Conservation (phyloP, 2,329 filamentous ascomycete species). For the Neocatenulostroma microsporum region DNA sequence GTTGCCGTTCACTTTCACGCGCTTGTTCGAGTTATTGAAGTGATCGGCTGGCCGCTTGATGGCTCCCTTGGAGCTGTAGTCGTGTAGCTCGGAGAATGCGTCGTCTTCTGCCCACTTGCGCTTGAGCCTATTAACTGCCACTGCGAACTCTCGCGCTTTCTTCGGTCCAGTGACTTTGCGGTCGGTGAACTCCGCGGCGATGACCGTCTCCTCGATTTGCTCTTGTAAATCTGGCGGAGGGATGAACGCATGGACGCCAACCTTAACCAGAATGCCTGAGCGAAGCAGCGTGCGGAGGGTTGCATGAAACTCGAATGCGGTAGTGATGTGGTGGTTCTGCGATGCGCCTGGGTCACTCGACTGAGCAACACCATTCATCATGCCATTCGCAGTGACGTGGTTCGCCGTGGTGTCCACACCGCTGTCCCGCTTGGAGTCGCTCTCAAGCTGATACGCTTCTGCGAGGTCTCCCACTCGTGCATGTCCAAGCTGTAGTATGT, state of each 20-base stretch:
- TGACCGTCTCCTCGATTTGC: slow-evolving; percentile 57
- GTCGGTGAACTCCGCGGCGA: slow-evolving; percentile 46
- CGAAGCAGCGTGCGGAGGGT: slow-evolving; percentile 48
- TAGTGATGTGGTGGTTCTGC: slow-evolving; percentile 23
- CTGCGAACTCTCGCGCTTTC: slow-evolving; percentile 55
- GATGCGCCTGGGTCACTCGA: too few relatives aligned
- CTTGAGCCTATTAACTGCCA: slow-evolving; percentile 50
- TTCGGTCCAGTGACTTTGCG: slow-evolving; percentile 54
- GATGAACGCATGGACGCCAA: slow-evolving; percentile 43
- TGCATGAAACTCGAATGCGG: slow-evolving; percentile 34
- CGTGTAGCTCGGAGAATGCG: slow-evolving; percentile 24
- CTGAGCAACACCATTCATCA: slow-evolving; percentile 13
- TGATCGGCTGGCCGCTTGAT: slow-evolving; percentile 19
- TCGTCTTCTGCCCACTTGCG: slow-evolving; percentile 42
- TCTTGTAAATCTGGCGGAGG: slow-evolving; percentile 49
- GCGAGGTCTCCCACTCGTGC: slow-evolving; percentile 62
- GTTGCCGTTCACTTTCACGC: slow-evolving; percentile 27
- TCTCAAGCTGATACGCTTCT: slow-evolving; percentile 50
- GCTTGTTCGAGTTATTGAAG: slow-evolving; percentile 20
- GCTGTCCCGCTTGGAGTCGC: slow-evolving; percentile 24
- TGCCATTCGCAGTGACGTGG: slow-evolving; percentile 19
- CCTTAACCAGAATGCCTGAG: slow-evolving; percentile 60
- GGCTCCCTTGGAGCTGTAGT: slow-evolving; percentile 19
- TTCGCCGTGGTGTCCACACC: slow-evolving; percentile 18
- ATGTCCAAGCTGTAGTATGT: slow-evolving; percentile 69